Percentiles rank a stretch among this genome's conserved stretches.
Conservation (phyloP, 257 asterid genomes). For the Scutellaria galericulata region DNA sequence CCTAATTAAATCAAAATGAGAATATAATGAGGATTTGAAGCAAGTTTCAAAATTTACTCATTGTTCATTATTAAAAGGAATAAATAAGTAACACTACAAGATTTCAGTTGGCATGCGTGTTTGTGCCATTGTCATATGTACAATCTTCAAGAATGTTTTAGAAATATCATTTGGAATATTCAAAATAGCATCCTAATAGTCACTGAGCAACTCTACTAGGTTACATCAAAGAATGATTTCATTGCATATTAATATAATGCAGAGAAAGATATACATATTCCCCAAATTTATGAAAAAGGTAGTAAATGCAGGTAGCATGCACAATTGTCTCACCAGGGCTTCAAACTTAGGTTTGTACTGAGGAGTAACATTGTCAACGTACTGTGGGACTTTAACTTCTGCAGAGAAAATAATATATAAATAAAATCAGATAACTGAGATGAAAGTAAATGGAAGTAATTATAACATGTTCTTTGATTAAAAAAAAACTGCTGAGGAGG, state of each 20-base stretch:
- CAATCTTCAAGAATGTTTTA: background rate
- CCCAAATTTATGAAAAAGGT: background rate
- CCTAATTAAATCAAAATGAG: background rate
- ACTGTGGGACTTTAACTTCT: conserved; percentile 83
- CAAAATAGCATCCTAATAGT: background rate
- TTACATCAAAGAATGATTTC: conserved; percentile 1
- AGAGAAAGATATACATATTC: conserved; percentile 4
- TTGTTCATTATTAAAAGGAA: conserved; percentile 3
- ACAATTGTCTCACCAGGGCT: conserved; percentile 66
- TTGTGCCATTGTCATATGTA: background rate
- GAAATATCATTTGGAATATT: conserved; percentile 3
- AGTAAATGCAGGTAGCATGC: background rate
- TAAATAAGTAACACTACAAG: no score
- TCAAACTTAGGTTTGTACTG: conserved; percentile 86
- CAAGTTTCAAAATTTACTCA: background rate
- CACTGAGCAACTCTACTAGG: background rate
- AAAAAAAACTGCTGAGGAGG: background rate
- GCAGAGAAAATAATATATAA: conserved; percentile 32
- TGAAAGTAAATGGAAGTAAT: conserved; percentile 11
- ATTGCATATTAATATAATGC: background rate
- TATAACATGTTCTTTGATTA: background rate
- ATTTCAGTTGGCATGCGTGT: background rate
- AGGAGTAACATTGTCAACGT: conserved; percentile 86
- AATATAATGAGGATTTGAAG: background rate
- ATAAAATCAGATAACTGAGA: conserved; percentile 27